Base-by-base conservation (phyloP, 495 filamentous ascomycete genomes). In the Penicillium egyptiacum region DNA sequence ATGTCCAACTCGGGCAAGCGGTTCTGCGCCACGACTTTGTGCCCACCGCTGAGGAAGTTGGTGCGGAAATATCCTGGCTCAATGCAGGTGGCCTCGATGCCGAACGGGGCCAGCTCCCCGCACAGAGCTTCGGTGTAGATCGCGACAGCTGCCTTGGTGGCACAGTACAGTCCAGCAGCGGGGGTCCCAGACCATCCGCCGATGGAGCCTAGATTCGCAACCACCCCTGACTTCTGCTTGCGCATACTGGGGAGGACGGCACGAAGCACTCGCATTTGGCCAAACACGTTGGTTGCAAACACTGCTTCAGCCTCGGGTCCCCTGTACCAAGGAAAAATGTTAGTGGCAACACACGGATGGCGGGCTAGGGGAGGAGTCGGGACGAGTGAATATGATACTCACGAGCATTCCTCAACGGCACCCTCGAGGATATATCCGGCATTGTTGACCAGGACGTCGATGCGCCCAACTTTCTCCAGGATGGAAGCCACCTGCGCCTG, bases 61-160 rank as follows among this genome's bases (percentile, higher is more conserved):
- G 78, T 81, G 16, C 80, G 68, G 60, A 82, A 82, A 53, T 72
- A 76, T 56, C 81, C 80, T 17, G 80, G 81, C 69, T 83, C 81
- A 30, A 84, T 60, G 6, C 69, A 54, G 6, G 70, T 69, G 12
- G 61, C 76, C 2, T 74, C 64, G 48, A 85, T 76, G 3, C 72
- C 70, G 31, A 83, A 74, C 10, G 72, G 67, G 31, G 57, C 62
- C 16, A 81, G 54, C 53, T 83, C 80, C 1, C 58, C 4, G 5
- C 26, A 8, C 5, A 48, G 16, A 20, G 45, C 12, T 17, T 48
- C 45, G 5, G 45, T 48, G 26, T 19, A 33, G 25, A 30, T 1
- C 16, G 45, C 45, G 14, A 48, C 16, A 0, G 45, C 45, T 0
- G 28, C 25, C 17, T 48, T 48, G 0, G 45, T 48, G 28, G 45